These are phyloP conservation scores for Leishmania martiniquensis DNA, from an alignment of 208 protist species.

Conservation along the genomic window DNA sequence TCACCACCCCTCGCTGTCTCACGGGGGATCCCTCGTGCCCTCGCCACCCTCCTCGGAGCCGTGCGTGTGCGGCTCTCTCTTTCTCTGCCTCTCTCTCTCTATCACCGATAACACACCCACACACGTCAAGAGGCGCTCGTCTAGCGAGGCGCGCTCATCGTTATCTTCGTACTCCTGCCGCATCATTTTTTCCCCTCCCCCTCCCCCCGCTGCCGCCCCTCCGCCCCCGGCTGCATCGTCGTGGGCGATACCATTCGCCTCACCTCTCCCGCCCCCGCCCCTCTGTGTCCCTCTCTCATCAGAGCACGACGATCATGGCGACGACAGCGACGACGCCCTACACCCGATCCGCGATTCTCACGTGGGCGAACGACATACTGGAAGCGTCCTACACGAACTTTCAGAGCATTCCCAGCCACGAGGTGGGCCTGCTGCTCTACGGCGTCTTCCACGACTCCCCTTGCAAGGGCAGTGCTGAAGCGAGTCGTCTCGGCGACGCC, in stretches of 20 bases:
- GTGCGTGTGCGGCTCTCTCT: too few relatives aligned
- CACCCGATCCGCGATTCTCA: slow-evolving; percentile 59
- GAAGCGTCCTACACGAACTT: slow-evolving; percentile 42
- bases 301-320: too few relatives aligned
- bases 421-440: slow-evolving; percentile 74
- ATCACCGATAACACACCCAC: too few relatives aligned
- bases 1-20: background rate
- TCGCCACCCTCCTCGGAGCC: too few relatives aligned
- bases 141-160: background rate
- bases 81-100: too few relatives aligned
- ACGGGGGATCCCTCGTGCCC: background rate
- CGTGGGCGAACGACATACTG: slow-evolving; percentile 65
- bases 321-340: slow-evolving; percentile 2
- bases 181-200: background rate
- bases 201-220: background rate
- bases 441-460: slow-evolving; percentile 40
- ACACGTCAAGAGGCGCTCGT: background rate
- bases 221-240: background rate
- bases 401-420: slow-evolving; percentile 55
- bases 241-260: background rate
- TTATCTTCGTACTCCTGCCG: background rate
- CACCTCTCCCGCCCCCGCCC: background rate
- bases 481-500: background rate
- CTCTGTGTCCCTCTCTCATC: background rate
- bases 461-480: background rate